phyloP scores from a whole-genome alignment of 257 asterid species.

The Linaria vulgaris region DNA sequence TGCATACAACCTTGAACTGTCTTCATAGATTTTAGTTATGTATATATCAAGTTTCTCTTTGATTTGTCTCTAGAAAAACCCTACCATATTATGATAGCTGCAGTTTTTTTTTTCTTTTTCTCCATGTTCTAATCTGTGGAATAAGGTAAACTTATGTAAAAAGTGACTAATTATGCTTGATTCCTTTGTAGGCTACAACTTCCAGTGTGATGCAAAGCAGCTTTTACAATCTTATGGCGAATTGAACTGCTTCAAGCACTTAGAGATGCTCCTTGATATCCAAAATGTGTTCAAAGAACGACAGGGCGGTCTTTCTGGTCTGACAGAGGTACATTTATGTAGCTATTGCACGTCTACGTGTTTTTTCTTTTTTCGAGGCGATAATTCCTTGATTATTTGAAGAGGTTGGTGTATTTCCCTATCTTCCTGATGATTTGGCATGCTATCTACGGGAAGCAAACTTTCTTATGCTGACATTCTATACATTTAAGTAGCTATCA shows the following conservation, averaged over 20 bases:
- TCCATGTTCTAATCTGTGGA: not conserved
- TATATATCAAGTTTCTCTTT: constrained; percentile 7
- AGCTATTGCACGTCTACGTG: constrained; percentile 6
- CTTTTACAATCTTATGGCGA: constrained; percentile 77
- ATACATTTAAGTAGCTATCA: too few relatives aligned
- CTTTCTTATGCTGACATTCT: too few relatives aligned
- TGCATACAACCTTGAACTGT: constrained; percentile 4
- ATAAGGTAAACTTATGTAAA: constrained; percentile 5
- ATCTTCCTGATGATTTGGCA: not conserved
- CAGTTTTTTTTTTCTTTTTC: not conserved
- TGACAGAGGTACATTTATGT: constrained; percentile 64
- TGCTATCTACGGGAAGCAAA: constrained; percentile 17
- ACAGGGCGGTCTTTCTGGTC: constrained; percentile 90
- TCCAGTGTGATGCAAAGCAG: constrained; percentile 75
- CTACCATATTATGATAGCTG: not conserved
- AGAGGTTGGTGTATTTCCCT: not conserved
- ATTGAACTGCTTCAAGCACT: constrained; percentile 72
- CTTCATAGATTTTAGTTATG: not conserved
- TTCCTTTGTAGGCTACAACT: constrained; percentile 72
- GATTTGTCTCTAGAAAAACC: constrained; percentile 16
- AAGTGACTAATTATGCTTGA: constrained; percentile 25
- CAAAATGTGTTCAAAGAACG: constrained; percentile 82
- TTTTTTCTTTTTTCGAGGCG: constrained; percentile 1
- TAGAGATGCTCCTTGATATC: constrained; percentile 90
- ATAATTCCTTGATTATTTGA: not conserved